Evolutionary conservation across 192 early-diverging fungal genomes (phyloP).

Genomic region (Coemansia sp.): DNA sequence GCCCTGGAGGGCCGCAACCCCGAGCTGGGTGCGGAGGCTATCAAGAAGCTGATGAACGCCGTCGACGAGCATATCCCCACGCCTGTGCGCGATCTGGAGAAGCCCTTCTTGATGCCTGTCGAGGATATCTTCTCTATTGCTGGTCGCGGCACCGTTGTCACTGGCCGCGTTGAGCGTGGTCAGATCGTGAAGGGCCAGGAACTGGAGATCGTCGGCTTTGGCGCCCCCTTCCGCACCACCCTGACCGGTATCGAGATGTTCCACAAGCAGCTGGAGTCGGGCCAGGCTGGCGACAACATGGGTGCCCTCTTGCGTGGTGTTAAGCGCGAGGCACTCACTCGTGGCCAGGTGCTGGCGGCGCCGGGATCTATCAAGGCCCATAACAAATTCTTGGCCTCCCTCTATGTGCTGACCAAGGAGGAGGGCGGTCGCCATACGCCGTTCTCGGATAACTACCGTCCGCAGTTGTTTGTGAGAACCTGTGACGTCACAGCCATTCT

Average conservation of each 20-base stretch:
- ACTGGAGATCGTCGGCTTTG: conserved; percentile 96
- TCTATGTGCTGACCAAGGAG: conserved; percentile 96
- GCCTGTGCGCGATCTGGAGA: conserved; percentile 90
- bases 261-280: conserved; percentile 98
- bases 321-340: conserved; percentile 93
- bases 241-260: conserved; percentile 99
- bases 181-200: conserved; percentile 89
- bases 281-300: conserved; percentile 98
- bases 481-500: conserved; percentile 90
- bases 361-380: conserved; percentile 93
- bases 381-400: conserved; percentile 89
- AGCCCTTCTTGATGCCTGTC: conserved; percentile 99
- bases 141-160: conserved; percentile 95
- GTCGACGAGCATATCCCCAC: conserved; percentile 92
- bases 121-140: conserved; percentile 99
- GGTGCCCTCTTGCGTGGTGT: conserved; percentile 95
- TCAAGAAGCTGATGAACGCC: conserved; percentile 88
- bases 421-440: conserved; percentile 98
- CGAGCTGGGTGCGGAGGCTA: conserved; percentile 86
- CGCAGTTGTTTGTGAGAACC: conserved; percentile 94
- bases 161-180: conserved; percentile 94
- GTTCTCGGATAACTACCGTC: conserved; percentile 96
- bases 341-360: conserved; percentile 89
- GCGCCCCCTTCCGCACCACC: conserved; percentile 83
- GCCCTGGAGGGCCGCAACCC: conserved; percentile 89